Evolutionary conservation across 2,329 filamentous ascomycete genomes (phyloP).

Genomic region (Claviceps maximensis): DNA sequence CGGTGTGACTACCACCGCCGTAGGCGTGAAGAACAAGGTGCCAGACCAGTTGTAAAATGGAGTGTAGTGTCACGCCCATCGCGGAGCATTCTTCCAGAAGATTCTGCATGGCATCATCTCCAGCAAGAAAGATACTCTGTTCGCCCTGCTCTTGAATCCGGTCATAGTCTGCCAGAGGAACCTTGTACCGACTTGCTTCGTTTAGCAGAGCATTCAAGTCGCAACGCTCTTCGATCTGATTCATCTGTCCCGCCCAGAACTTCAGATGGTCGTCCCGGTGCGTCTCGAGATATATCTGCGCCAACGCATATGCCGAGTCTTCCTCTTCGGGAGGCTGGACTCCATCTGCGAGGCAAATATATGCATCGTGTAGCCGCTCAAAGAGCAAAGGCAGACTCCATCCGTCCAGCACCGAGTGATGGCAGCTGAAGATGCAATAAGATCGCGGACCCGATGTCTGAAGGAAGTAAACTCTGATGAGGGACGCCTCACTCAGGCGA

Average conservation of each 20-base stretch:
- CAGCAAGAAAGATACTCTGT: not conserved
- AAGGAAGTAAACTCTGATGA: not conserved
- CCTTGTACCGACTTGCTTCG: slow-evolving; percentile 1
- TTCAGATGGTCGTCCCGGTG: not conserved
- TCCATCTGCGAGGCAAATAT: not conserved
- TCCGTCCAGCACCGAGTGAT: slow-evolving; percentile 1
- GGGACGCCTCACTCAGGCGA: not conserved
- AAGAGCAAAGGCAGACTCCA: slow-evolving; percentile 1
- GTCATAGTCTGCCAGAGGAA: slow-evolving; percentile 1
- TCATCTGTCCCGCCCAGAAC: not conserved
- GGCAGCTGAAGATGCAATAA: not conserved
- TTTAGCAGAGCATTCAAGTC: not conserved
- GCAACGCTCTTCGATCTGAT: not conserved
- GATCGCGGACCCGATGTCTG: not conserved
- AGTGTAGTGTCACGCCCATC: not conserved
- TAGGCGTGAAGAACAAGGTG: slow-evolving; percentile 1
- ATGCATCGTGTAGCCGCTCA: not conserved
- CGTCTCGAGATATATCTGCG: not conserved
- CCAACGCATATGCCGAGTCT: not conserved
- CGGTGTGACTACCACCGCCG: slow-evolving; percentile 1
- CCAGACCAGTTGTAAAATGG: not conserved
- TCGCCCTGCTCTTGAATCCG: not conserved
- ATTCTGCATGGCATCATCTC: not conserved
- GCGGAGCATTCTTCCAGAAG: not conserved
- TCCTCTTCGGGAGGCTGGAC: not conserved